Base-by-base conservation (phyloP, 371 early-diverging fungal species). In the Thermomucor indicae-seudaticae region DNA sequence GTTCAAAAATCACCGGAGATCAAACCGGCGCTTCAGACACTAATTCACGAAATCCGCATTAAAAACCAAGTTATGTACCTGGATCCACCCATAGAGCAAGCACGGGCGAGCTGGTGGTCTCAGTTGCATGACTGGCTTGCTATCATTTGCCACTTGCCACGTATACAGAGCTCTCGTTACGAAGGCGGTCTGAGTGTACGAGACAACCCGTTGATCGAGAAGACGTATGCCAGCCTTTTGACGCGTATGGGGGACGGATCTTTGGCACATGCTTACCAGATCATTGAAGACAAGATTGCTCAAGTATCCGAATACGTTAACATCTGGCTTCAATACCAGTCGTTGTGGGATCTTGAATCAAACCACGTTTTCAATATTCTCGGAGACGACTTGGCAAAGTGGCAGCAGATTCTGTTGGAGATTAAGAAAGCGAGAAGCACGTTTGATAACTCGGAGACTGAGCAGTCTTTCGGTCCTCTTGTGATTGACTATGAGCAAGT, bases 271-370 rank as follows among this genome's bases (percentile, higher is more conserved):
- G 96, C 93, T 2, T 98, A 97, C 63, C 78, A 80, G 25, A 80
- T 81, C 41, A 84, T 98, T 23, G 95, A 97, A 71, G 57, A 63
- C 25, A 91, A 88, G 72, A 74, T 91, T 19, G 57, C 74, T 20
- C 81, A 90, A 62, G 93, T 93, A 10, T 75, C 79, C 14, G 80
- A 84, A 27, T 98, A 98, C 57, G 91, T 95, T 42, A 79, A 83
- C 41, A 88, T 93, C 46, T 98, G 99, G 99, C 78, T 96, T 7
- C 93, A 90, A 60, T 98, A 98, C 70, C 99, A 99, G 65, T 89
- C 93, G 4, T 78, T 99, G 20, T 97, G 98, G 98, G 98, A 98
- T 66, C 77, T 96, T 31, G 96, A 96, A 58, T 78, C 86, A 0
- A 89, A 87, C 57, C 75, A 83, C 30, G 89, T 98, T 22, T 87